Conservation (phyloP, 495 filamentous ascomycete genomes). For the Aspergillus taichungensis region DNA sequence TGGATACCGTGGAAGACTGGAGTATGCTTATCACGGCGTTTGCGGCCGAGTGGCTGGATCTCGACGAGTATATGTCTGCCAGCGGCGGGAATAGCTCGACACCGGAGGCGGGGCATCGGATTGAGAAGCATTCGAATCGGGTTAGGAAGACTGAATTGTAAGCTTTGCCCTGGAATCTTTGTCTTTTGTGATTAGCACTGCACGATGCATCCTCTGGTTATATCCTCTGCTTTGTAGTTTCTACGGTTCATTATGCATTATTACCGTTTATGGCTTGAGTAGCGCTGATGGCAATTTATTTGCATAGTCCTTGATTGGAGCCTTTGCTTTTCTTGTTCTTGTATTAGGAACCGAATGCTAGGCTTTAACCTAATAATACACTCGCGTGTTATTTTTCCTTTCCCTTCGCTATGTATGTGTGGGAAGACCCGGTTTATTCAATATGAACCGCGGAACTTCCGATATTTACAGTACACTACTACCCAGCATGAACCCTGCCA, state of each 20-base stretch:
- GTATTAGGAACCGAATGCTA: too few species aligned
- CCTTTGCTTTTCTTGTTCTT: neutral
- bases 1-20: constrained; percentile 83
- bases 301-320: constrained; percentile 1
- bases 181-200: constrained; percentile 1
- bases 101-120: neutral
- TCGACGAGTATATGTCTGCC: constrained; percentile 57
- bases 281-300: constrained; percentile 1
- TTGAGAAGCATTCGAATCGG: constrained; percentile 7
- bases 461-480: constrained; percentile 24
- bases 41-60: constrained; percentile 86
- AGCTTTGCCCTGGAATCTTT: constrained; percentile 19
- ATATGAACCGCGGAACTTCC: too few species aligned
- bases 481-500: constrained; percentile 41
- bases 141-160: constrained; percentile 39
- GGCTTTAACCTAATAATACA: neutral
- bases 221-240: constrained; percentile 1
- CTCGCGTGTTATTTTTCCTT: neutral
- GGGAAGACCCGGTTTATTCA: too few species aligned
- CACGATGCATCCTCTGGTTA: neutral
- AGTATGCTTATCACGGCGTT: constrained; percentile 72
- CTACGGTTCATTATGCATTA: constrained; percentile 2
- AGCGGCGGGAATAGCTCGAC: neutral
- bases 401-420: neutral
- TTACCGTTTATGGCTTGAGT: neutral